Conservation (phyloP, 257 asterid genomes). For the Scutellaria galericulata region DNA sequence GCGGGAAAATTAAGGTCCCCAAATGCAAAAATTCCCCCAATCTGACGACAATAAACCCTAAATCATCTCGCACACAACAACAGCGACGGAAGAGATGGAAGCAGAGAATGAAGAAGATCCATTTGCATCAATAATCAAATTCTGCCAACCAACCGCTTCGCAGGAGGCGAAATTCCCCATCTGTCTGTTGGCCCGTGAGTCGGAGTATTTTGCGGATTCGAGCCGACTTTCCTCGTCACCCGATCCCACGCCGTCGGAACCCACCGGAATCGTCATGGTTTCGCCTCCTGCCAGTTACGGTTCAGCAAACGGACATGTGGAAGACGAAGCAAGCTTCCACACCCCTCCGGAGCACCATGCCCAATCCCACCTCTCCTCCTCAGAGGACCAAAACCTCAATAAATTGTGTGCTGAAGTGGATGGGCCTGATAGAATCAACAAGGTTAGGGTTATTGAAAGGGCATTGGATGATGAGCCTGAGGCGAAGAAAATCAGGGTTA, state of each 20-base stretch:
- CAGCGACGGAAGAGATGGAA: slow-evolving; percentile 14
- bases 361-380: slow-evolving; percentile 34
- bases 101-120: slow-evolving; percentile 11
- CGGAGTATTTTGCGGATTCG: slow-evolving; percentile 33
- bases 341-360: slow-evolving; percentile 51
- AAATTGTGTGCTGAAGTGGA: slow-evolving; percentile 25
- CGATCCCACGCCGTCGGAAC: slow-evolving; percentile 28
- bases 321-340: slow-evolving; percentile 41
- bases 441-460: slow-evolving; percentile 31
- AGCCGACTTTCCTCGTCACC: slow-evolving; percentile 9
- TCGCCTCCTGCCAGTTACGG: slow-evolving; percentile 36
- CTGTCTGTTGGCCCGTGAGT: slow-evolving; percentile 43
- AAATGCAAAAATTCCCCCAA: slow-evolving; percentile 5
- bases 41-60: slow-evolving; percentile 23
- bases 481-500: slow-evolving; percentile 27
- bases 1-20: slow-evolving; percentile 9
- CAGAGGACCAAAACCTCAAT: slow-evolving; percentile 40
- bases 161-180: slow-evolving; percentile 41
- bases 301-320: slow-evolving; percentile 18
- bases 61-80: background rate
- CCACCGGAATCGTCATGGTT: slow-evolving; percentile 41
- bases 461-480: slow-evolving; percentile 20
- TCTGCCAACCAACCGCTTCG: slow-evolving; percentile 38
- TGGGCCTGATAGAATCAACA: slow-evolving; percentile 5
- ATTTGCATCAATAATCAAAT: slow-evolving; percentile 10